A percentile compares a stretch with the other conserved stretches of the same genome.
Conservation (phyloP, 1,284 basidiomycete species). For the Takashimella koratensis region DNA sequence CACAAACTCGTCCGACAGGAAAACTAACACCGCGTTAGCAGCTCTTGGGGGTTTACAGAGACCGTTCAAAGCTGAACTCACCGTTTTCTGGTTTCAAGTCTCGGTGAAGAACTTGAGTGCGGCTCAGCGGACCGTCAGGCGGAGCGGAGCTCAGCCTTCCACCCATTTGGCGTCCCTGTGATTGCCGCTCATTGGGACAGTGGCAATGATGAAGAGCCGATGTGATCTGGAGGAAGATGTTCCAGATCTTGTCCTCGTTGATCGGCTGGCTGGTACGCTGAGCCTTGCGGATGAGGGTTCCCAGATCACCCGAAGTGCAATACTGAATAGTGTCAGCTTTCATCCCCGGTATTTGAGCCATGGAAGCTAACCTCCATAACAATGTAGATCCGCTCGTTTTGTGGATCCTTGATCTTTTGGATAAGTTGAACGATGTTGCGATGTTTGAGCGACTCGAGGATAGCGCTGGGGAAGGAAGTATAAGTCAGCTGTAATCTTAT, state of each 20-base stretch:
- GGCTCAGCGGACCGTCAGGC: not conserved
- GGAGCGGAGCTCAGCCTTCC: not conserved
- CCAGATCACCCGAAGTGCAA: slow-evolving; percentile 90
- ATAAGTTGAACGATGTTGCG: slow-evolving; percentile 75
- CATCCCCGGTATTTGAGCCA: too few relatives aligned
- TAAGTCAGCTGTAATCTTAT: not conserved
- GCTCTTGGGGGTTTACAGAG: not conserved
- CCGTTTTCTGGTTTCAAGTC: slow-evolving; percentile 97
- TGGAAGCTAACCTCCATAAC: slow-evolving; percentile 76
- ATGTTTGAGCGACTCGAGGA: slow-evolving; percentile 88
- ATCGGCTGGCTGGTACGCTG: slow-evolving; percentile 58
- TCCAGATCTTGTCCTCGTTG: slow-evolving; percentile 90
- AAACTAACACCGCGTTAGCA: slow-evolving; percentile 19
- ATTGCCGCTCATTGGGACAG: slow-evolving; percentile 44
- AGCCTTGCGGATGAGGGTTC: slow-evolving; percentile 66
- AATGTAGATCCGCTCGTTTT: slow-evolving; percentile 87
- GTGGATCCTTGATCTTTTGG: slow-evolving; percentile 72
- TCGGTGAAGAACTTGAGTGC: slow-evolving; percentile 75
- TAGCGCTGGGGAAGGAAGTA: slow-evolving; percentile 61
- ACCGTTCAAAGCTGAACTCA: slow-evolving; percentile 44
- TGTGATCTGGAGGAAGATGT: slow-evolving; percentile 87
- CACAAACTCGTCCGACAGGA: slow-evolving; percentile 55
- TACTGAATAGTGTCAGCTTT: slow-evolving; percentile 53
- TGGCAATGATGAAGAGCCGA: slow-evolving; percentile 91
- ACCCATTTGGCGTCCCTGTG: not conserved